phyloP scores from a whole-genome alignment of 2,329 filamentous ascomycete genomes.

The Neofusicoccum ribis region DNA sequence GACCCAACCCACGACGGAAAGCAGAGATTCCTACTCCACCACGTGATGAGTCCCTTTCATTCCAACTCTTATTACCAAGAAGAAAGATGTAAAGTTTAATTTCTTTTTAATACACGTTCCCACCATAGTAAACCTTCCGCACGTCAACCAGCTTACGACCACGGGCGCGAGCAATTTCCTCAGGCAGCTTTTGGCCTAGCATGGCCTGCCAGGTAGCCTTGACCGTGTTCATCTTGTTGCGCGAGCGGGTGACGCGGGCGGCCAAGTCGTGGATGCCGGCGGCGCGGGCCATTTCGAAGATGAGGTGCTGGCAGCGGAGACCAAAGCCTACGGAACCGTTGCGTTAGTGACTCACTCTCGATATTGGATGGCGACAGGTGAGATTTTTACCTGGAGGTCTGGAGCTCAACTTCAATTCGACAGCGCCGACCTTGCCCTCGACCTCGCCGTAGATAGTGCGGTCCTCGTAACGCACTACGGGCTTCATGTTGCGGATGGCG shows the following conservation, averaged over 20 bases:
- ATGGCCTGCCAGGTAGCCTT: slow-evolving; percentile 87
- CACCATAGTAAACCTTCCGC: slow-evolving; percentile 94
- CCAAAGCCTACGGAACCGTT: slow-evolving; percentile 70
- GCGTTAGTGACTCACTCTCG: not conserved
- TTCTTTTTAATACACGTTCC: slow-evolving; percentile 44
- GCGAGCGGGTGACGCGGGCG: slow-evolving; percentile 76
- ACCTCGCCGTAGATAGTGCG: slow-evolving; percentile 88
- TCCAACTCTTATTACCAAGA: no score
- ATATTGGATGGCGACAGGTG: not conserved
- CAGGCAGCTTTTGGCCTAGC: slow-evolving; percentile 78
- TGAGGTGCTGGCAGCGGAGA: slow-evolving; percentile 83
- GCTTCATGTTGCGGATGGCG: slow-evolving; percentile 89
- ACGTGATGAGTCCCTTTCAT: no score
- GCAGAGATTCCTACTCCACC: no score
- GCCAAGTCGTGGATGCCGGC: slow-evolving; percentile 86
- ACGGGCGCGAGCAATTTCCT: slow-evolving; percentile 83
- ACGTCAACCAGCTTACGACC: slow-evolving; percentile 97
- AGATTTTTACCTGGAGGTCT: slow-evolving; percentile 74
- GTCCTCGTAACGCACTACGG: slow-evolving; percentile 87
- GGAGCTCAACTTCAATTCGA: slow-evolving; percentile 75
- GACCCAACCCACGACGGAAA: no score
- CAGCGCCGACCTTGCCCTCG: slow-evolving; percentile 82
- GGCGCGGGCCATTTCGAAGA: slow-evolving; percentile 90
- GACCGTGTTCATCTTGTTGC: slow-evolving; percentile 97
- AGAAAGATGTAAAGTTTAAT: no score